These are phyloP conservation scores for Fusarium hainanense DNA, from an alignment of 2,329 filamentous ascomycete species.

Conservation along the genomic window DNA sequence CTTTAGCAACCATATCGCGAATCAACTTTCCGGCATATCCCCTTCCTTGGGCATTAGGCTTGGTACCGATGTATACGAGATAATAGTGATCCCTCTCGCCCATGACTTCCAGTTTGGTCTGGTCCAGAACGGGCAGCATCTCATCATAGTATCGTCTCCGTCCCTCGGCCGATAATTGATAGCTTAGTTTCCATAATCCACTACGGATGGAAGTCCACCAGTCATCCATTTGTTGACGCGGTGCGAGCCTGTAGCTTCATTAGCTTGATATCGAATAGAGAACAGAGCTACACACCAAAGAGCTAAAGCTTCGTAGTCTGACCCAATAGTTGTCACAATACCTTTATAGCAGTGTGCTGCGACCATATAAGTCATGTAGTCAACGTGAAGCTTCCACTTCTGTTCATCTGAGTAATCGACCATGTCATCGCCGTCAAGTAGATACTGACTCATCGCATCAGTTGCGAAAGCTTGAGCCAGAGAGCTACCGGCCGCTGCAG, in stretches of 20 bases:
- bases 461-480: slow-evolving; percentile 82
- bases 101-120: slow-evolving; percentile 76
- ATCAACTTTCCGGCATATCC: slow-evolving; percentile 80
- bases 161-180: slow-evolving; percentile 78
- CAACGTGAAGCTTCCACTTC: slow-evolving; percentile 80
- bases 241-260: slow-evolving; percentile 71
- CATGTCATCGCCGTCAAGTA: slow-evolving; percentile 77
- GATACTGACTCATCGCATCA: slow-evolving; percentile 80
- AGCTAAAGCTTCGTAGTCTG: slow-evolving; percentile 80
- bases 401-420: slow-evolving; percentile 70
- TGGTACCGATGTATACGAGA: slow-evolving; percentile 84
- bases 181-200: slow-evolving; percentile 82
- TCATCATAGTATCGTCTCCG: slow-evolving; percentile 80
- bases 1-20: slow-evolving; percentile 72
- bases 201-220: slow-evolving; percentile 77
- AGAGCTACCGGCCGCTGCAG: slow-evolving; percentile 75
- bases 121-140: slow-evolving; percentile 78
- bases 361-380: slow-evolving; percentile 81
- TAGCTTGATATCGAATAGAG: neutral
- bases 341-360: slow-evolving; percentile 81
- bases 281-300: slow-evolving; percentile 71
- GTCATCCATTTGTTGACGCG: slow-evolving; percentile 78
- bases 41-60: slow-evolving; percentile 74
- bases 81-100: slow-evolving; percentile 79
- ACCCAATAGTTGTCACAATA: slow-evolving; percentile 77